A percentile compares a stretch with the other conserved stretches of the same genome.
phyloP scores from a whole-genome alignment of 257 asterid genomes.

The Solanum sitiens region DNA sequence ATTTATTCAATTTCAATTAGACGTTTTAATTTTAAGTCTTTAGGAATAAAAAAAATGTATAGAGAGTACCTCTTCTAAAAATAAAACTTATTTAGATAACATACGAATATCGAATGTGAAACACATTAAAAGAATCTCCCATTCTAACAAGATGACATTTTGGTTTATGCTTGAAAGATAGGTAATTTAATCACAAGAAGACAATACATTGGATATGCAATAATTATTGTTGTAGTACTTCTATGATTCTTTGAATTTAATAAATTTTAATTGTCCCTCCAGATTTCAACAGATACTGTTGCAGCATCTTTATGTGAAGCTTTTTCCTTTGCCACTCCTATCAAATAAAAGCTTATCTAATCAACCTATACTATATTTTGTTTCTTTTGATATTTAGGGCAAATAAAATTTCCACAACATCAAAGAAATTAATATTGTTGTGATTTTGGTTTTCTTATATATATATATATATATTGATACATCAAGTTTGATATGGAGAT shows the following conservation, averaged over 20 bases:
- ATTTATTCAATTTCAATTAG: neutral
- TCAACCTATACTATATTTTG: neutral
- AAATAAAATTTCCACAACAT: neutral
- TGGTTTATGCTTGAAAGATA: neutral
- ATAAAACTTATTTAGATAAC: fast-evolving
- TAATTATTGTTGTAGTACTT: neutral
- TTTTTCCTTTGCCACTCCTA: neutral
- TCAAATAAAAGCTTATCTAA: neutral
- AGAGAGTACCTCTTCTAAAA: fast-evolving
- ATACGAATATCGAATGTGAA: too few species aligned
- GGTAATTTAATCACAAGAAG: neutral
- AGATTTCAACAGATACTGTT: neutral
- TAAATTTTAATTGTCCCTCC: neutral
- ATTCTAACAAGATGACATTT: neutral
- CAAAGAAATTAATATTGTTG: neutral
- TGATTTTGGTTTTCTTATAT: neutral
- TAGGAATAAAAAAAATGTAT: neutral
- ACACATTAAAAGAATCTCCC: too few species aligned
- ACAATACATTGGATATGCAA: neutral
- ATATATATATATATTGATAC: neutral
- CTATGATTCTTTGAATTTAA: neutral
- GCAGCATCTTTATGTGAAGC: neutral
- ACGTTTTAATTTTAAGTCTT: fast-evolving
- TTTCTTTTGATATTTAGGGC: neutral
- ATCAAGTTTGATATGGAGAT: neutral